Evolutionary conservation across 1,284 basidiomycete species (phyloP).

Genomic region (Tremellales sp.): DNA sequence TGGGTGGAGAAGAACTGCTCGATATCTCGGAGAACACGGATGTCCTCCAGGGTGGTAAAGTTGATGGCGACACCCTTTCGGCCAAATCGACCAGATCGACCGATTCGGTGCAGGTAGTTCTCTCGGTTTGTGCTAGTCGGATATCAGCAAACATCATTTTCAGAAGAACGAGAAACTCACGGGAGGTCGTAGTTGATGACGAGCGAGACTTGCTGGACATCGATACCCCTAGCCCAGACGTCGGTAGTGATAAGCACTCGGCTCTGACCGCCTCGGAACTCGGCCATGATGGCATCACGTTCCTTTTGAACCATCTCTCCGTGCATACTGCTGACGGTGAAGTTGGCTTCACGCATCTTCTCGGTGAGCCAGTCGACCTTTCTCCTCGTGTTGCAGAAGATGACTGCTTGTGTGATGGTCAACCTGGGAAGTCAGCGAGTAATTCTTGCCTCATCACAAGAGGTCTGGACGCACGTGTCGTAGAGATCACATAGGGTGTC

Average conservation of each 20-base stretch:
- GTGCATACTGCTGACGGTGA: constrained; percentile 89
- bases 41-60: constrained; percentile 23
- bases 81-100: constrained; percentile 58
- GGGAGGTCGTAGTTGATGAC: constrained; percentile 98
- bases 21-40: constrained; percentile 21
- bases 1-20: constrained; percentile 16
- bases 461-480: constrained; percentile 61
- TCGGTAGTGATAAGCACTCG: constrained; percentile 95
- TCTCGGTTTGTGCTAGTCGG: constrained; percentile 31
- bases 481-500: constrained; percentile 98
- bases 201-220: constrained; percentile 95
- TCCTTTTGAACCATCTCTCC: constrained; percentile 99
- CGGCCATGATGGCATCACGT: constrained; percentile 96
- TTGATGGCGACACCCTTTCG: constrained; percentile 42
- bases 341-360: constrained; percentile 96
- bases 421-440: constrained; percentile 51
- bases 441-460: no score
- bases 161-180: not conserved
- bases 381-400: constrained; percentile 98
- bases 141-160: not conserved
- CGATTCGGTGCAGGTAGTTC: constrained; percentile 57
- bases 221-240: constrained; percentile 98
- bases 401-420: constrained; percentile 98
- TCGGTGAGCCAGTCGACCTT: constrained; percentile 99
- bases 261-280: constrained; percentile 91